phyloP scores from a whole-genome alignment of 768 basidiomycete species.

The Macrolepiota albuminosa region DNA sequence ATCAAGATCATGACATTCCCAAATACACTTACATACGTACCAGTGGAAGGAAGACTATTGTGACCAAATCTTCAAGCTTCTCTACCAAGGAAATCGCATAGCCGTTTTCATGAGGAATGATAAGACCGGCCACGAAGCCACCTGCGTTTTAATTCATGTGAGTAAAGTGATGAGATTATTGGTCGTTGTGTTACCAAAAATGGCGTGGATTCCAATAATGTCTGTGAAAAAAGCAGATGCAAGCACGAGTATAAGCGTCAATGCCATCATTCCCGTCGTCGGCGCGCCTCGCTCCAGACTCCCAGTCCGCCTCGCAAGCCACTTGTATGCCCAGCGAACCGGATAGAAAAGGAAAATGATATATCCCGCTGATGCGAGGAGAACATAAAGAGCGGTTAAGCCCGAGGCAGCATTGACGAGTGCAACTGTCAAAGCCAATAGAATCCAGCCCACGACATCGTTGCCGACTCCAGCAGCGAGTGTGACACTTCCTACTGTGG shows the following conservation, averaged over 20 bases:
- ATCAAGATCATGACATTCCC: neutral
- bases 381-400: constrained; percentile 71
- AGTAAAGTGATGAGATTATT: neutral
- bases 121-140: constrained; percentile 82
- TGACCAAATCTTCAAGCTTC: constrained; percentile 82
- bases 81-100: constrained; percentile 77
- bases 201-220: constrained; percentile 72
- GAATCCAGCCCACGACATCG: constrained; percentile 71
- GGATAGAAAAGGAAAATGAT: constrained; percentile 62
- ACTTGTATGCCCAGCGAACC: constrained; percentile 55
- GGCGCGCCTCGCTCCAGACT: constrained; percentile 70
- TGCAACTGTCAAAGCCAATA: constrained; percentile 78
- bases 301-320: constrained; percentile 63
- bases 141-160: constrained; percentile 32
- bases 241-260: constrained; percentile 68
- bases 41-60: constrained; percentile 45
- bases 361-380: constrained; percentile 64
- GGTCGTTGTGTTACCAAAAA: constrained; percentile 43
- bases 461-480: constrained; percentile 83
- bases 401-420: constrained; percentile 73
- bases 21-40: neutral
- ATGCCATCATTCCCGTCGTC: constrained; percentile 69
- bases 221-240: constrained; percentile 81
- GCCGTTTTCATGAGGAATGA: constrained; percentile 80
- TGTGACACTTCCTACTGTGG: constrained; percentile 75